Conservation (phyloP, 2,329 filamentous ascomycete species). For the Fusarium hostae region DNA sequence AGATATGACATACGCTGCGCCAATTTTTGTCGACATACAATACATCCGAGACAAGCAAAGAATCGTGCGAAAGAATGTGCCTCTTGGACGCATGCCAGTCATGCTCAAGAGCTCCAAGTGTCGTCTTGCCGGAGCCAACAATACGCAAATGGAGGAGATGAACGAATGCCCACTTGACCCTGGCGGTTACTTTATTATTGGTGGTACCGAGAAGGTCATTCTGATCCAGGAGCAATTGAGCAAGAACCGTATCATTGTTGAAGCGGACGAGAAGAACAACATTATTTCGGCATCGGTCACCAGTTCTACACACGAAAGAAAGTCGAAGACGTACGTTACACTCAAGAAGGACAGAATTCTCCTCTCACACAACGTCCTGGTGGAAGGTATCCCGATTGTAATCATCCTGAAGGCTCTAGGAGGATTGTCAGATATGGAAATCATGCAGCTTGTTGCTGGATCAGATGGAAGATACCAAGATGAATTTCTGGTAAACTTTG, state of each 20-base stretch:
- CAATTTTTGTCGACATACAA: conserved; percentile 90
- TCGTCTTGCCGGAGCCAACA: conserved; percentile 83
- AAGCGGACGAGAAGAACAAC: conserved; percentile 90
- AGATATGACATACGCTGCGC: conserved; percentile 97
- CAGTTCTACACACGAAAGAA: conserved; percentile 96
- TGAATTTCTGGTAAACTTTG: conserved; percentile 94
- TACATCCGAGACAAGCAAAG: conserved; percentile 85
- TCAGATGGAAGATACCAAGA: conserved; percentile 91
- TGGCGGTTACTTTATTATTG: conserved; percentile 97
- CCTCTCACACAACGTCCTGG: conserved; percentile 91
- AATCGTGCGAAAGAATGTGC: conserved; percentile 79
- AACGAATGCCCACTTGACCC: conserved; percentile 97
- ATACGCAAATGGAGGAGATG: conserved; percentile 88
- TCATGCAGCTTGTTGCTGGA: conserved; percentile 89
- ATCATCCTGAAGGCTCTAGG: conserved; percentile 94
- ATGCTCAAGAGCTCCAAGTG: conserved; percentile 98
- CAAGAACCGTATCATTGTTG: conserved; percentile 98
- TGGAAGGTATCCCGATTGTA: conserved; percentile 94
- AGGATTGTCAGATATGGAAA: conserved; percentile 93
- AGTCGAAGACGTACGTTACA: conserved; percentile 96
- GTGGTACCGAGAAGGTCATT: conserved; percentile 98
- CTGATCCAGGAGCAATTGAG: conserved; percentile 98
- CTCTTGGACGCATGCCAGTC: conserved; percentile 91
- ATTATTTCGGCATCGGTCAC: conserved; percentile 96
- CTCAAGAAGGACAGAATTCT: conserved; percentile 93